Conservation (phyloP, 768 basidiomycete genomes). For the Coprinellus aureogranulatus region DNA sequence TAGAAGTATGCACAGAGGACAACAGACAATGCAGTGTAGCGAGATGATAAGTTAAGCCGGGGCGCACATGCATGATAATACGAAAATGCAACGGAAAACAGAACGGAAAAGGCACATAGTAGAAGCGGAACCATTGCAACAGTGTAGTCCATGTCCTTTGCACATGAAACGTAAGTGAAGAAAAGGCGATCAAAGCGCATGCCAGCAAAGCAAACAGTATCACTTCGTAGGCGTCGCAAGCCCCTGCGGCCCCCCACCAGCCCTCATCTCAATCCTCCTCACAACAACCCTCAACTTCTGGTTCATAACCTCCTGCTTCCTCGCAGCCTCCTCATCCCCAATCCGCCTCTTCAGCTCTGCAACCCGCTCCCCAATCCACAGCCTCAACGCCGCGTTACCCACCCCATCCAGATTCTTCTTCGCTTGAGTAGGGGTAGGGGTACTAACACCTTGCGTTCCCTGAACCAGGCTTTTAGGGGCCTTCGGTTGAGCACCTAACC, state of each 20-base stretch:
- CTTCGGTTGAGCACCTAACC: slow-evolving; percentile 54
- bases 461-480: slow-evolving; percentile 12
- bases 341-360: slow-evolving; percentile 58
- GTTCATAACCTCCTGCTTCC: slow-evolving; percentile 49
- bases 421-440: not conserved
- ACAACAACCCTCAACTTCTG: slow-evolving; percentile 25
- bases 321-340: slow-evolving; percentile 47
- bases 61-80: too few species aligned
- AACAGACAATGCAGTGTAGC: too few species aligned
- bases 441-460: not conserved
- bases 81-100: too few species aligned
- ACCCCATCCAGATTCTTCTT: slow-evolving; percentile 27
- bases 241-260: not conserved
- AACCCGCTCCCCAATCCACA: slow-evolving; percentile 69
- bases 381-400: slow-evolving; percentile 62
- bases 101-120: too few species aligned
- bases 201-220: too few species aligned
- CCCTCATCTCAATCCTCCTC: slow-evolving; percentile 19
- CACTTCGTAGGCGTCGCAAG: too few species aligned
- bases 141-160: too few species aligned
- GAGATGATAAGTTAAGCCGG: too few species aligned
- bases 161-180: too few species aligned
- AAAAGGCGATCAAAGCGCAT: too few species aligned
- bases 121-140: too few species aligned
- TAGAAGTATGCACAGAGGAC: too few species aligned